Evolutionary conservation across 2,329 filamentous ascomycete species (phyloP).

Genomic region (Fusarium sp.): DNA sequence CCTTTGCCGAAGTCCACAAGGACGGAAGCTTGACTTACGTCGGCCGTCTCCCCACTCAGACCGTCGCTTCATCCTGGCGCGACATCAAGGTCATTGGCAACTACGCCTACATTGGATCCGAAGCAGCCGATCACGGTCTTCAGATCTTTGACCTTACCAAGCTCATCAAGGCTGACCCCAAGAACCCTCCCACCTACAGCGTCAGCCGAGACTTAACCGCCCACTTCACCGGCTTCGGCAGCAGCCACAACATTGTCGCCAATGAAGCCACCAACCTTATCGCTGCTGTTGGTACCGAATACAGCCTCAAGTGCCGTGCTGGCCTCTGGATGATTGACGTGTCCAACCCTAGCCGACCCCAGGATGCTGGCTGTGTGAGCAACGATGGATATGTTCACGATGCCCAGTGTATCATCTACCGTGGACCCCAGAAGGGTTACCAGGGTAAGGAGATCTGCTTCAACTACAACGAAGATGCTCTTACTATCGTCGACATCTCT

Average conservation of each 20-base stretch:
- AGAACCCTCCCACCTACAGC: slow-evolving; percentile 9
- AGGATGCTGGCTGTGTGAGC: slow-evolving; percentile 10
- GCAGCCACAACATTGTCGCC: slow-evolving; percentile 20
- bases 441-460: slow-evolving; percentile 19
- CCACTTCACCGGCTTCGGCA: slow-evolving; percentile 8
- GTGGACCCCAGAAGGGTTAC: slow-evolving; percentile 1
- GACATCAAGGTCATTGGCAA: slow-evolving; percentile 56
- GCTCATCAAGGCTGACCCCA: slow-evolving; percentile 52
- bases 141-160: slow-evolving; percentile 73
- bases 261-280: background rate
- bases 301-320: slow-evolving; percentile 11
- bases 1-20: background rate
- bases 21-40: slow-evolving; percentile 16
- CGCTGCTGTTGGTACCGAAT: slow-evolving; percentile 2
- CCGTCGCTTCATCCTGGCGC: slow-evolving; percentile 52
- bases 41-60: slow-evolving; percentile 56
- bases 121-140: slow-evolving; percentile 64
- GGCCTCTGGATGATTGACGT: slow-evolving; percentile 19
- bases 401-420: slow-evolving; percentile 17
- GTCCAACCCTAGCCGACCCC: background rate
- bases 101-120: slow-evolving; percentile 54
- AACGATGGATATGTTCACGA: slow-evolving; percentile 8
- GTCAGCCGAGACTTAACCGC: slow-evolving; percentile 1
- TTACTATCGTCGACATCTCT: slow-evolving; percentile 15
- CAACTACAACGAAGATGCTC: slow-evolving; percentile 19